Evolutionary conservation across 164 flowering plant species (phyloP).

Genomic region (Umbilicus rupestris): DNA sequence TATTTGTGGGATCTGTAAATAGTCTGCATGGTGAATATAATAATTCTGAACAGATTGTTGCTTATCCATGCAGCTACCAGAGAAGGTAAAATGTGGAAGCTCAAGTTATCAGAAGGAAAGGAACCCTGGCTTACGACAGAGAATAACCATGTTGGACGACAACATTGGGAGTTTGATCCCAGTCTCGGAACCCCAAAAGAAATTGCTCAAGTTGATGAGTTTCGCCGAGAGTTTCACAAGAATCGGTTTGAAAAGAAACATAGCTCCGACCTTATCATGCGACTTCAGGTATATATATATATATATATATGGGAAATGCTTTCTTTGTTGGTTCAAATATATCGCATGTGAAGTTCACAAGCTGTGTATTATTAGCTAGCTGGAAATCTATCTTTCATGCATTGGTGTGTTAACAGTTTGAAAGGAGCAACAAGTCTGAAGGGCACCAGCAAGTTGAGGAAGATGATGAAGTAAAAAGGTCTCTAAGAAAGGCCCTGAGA

Average conservation of each 20-base stretch:
- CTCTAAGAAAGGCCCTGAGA: slow-evolving; percentile 13
- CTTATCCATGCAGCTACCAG: too few species aligned
- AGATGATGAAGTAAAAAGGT: slow-evolving; percentile 7
- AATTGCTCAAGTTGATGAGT: slow-evolving; percentile 11
- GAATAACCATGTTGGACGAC: slow-evolving; percentile 27
- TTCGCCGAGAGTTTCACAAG: slow-evolving; percentile 14
- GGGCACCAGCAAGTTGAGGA: slow-evolving; percentile 2
- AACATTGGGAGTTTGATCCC: slow-evolving; percentile 30
- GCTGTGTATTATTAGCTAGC: background rate
- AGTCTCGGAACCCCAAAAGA: slow-evolving; percentile 16
- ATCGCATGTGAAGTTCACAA: too few species aligned
- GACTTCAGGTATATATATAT: slow-evolving; percentile 22
- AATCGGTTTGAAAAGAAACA: slow-evolving; percentile 25
- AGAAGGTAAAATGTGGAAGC: slow-evolving; percentile 25
- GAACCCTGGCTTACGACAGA: slow-evolving; percentile 14
- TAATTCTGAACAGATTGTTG: too few species aligned
- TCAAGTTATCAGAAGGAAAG: slow-evolving; percentile 23
- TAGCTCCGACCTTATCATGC: slow-evolving; percentile 29
- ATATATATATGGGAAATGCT: background rate
- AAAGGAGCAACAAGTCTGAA: slow-evolving; percentile 1
- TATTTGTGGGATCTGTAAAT: too few species aligned
- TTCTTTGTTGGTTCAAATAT: too few species aligned
- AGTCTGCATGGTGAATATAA: too few species aligned
- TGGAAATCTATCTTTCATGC: background rate
- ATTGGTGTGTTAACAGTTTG: background rate